Evolutionary conservation across 768 basidiomycete species (phyloP).

Genomic region (Rhodotorula graminis): DNA sequence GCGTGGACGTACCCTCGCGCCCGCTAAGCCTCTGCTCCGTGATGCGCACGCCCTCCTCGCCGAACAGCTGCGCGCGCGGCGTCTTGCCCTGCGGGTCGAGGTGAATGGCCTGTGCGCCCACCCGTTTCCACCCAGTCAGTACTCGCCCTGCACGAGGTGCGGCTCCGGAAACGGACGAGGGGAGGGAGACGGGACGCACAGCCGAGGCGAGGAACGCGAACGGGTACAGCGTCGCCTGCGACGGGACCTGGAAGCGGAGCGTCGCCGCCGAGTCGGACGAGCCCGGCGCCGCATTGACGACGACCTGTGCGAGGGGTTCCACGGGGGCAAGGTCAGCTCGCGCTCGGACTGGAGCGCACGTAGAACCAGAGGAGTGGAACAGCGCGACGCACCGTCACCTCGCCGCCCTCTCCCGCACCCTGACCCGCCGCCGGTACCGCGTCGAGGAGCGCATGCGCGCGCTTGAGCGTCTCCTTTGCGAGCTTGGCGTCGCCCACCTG

Average conservation of each 20-base stretch:
- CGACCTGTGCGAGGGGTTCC: not conserved
- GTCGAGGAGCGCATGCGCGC: conserved; percentile 17
- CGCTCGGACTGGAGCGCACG: too few species aligned
- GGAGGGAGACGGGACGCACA: not conserved
- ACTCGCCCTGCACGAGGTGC: too few species aligned
- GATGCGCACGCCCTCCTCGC: conserved; percentile 12
- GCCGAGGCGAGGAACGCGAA: conserved; percentile 18
- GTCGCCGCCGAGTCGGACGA: not conserved
- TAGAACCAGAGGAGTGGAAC: not conserved
- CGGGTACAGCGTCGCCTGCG: conserved; percentile 14
- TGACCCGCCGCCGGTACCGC: not conserved
- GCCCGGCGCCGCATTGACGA: not conserved
- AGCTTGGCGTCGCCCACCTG: conserved; percentile 7
- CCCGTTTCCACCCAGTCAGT: not conserved
- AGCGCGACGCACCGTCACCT: conserved; percentile 1
- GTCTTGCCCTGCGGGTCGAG: conserved; percentile 17
- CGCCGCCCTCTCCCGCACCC: not conserved
- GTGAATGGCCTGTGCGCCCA: not conserved
- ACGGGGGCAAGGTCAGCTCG: too few species aligned
- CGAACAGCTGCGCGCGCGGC: conserved; percentile 13
- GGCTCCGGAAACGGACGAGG: not conserved
- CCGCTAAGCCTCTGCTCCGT: not conserved
- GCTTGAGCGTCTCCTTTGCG: conserved; percentile 19
- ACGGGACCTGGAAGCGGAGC: not conserved
- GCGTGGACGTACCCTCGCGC: conserved; percentile 1